Evolutionary conservation across 2,329 filamentous ascomycete species (phyloP).

Genomic region (Talaromyces marneffei): DNA sequence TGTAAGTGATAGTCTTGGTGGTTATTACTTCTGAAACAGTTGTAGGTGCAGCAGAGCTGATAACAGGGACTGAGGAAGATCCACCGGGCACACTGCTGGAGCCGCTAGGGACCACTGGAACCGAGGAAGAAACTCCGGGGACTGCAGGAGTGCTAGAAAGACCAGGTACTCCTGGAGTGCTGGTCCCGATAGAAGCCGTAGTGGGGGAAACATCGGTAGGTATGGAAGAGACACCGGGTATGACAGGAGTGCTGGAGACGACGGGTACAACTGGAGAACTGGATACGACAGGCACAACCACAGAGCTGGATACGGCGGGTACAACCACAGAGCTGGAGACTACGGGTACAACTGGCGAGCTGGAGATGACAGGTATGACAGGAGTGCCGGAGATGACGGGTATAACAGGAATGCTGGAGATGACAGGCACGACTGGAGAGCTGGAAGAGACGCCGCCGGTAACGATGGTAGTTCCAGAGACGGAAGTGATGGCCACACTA

Average conservation of each 20-base stretch:
- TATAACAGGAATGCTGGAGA: neutral
- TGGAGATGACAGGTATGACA: neutral
- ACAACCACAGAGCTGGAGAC: neutral
- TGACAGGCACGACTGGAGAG: neutral
- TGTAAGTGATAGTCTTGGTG: constrained; percentile 8
- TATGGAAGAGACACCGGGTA: neutral
- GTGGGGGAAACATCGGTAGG: neutral
- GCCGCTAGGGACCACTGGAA: neutral
- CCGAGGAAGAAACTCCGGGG: neutral
- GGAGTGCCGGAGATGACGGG: too few relatives aligned
- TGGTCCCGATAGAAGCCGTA: neutral
- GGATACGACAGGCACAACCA: too few relatives aligned
- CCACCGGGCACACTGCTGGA: neutral
- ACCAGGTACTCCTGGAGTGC: neutral
- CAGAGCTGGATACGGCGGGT: too few relatives aligned
- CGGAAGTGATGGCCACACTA: neutral
- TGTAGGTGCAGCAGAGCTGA: neutral
- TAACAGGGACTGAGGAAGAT: neutral
- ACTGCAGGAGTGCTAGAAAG: neutral
- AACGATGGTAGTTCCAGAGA: neutral
- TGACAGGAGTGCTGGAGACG: neutral
- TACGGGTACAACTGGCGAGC: neutral
- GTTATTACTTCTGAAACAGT: neutral
- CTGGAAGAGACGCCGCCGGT: neutral
- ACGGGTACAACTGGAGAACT: neutral